These are phyloP conservation scores for Paramecium sexaurelia DNA, from an alignment of 73 alveolate genomes.

Conservation along the genomic window DNA sequence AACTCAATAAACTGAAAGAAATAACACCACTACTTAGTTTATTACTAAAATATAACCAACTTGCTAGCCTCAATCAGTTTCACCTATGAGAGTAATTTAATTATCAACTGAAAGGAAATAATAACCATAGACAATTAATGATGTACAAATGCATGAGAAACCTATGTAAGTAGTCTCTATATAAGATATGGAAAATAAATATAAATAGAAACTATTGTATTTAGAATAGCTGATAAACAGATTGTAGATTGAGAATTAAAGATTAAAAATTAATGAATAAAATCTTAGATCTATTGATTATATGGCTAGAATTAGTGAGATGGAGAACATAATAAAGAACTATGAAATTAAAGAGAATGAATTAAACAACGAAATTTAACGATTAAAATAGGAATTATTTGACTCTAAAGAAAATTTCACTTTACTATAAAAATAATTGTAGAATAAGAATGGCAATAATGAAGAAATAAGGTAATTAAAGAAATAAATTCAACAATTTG, in stretches of 20 bases:
- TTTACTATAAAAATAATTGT: background rate
- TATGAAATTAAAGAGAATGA: background rate
- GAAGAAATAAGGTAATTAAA: constrained; percentile 16
- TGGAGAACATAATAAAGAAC: background rate
- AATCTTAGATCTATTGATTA: background rate
- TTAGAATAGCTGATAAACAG: background rate
- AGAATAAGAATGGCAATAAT: background rate
- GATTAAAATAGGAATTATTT: background rate
- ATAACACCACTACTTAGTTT: background rate
- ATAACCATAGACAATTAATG: background rate
- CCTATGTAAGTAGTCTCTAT: constrained; percentile 15
- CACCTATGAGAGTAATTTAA: background rate
- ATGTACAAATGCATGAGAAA: background rate
- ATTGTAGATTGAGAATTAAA: background rate
- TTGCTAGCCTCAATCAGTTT: background rate
- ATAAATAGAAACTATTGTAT: background rate
- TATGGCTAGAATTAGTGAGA: background rate
- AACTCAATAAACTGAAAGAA: background rate
- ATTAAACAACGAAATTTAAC: background rate
- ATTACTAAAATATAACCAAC: background rate
- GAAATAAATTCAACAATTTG: background rate
- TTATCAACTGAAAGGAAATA: background rate
- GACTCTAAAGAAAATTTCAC: background rate
- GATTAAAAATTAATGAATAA: background rate
- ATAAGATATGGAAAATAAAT: constrained; percentile 1